Conservation (phyloP, 208 protist genomes). For the Crithidia mellificae region DNA sequence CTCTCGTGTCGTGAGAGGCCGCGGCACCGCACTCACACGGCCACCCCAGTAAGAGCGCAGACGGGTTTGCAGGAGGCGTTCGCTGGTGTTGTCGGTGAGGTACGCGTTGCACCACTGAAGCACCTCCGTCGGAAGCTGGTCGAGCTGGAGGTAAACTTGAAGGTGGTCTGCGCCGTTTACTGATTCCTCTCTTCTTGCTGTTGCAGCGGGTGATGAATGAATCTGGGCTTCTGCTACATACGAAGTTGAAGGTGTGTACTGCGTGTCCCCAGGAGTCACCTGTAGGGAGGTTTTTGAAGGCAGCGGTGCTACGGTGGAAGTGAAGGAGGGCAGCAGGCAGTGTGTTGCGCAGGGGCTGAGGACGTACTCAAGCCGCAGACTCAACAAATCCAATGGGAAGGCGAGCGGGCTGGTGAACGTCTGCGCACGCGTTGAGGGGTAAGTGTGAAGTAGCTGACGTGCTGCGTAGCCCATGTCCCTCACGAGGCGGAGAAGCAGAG, state of each 20-base stretch:
- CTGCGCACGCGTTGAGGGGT: slow-evolving; percentile 21
- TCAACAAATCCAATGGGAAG: slow-evolving; percentile 26
- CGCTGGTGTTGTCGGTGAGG: slow-evolving; percentile 16
- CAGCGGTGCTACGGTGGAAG: not conserved
- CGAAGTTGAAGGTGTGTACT: too few relatives aligned
- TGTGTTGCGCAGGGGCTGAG: slow-evolving; percentile 23
- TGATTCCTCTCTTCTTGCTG: not conserved
- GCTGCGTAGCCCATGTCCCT: slow-evolving; percentile 15
- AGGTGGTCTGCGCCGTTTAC: not conserved
- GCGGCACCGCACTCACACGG: not conserved
- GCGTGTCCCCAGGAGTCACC: too few relatives aligned
- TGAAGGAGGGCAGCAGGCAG: not conserved
- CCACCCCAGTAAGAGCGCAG: slow-evolving; percentile 23
- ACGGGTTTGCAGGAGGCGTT: slow-evolving; percentile 12
- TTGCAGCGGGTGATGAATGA: not conserved
- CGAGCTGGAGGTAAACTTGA: not conserved
- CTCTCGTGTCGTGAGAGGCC: too few relatives aligned
- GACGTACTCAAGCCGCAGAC: slow-evolving; percentile 20
- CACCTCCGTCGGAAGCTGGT: slow-evolving; percentile 11
- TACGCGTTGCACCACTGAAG: slow-evolving; percentile 19
- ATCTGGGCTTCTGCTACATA: too few relatives aligned
- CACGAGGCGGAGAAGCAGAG: not conserved
- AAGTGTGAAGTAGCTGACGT: slow-evolving; percentile 28
- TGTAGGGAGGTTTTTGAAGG: not conserved
- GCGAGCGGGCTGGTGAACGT: not conserved